Base-by-base conservation (phyloP, 2,329 filamentous ascomycete species). In the Xylariaceae sp. region DNA sequence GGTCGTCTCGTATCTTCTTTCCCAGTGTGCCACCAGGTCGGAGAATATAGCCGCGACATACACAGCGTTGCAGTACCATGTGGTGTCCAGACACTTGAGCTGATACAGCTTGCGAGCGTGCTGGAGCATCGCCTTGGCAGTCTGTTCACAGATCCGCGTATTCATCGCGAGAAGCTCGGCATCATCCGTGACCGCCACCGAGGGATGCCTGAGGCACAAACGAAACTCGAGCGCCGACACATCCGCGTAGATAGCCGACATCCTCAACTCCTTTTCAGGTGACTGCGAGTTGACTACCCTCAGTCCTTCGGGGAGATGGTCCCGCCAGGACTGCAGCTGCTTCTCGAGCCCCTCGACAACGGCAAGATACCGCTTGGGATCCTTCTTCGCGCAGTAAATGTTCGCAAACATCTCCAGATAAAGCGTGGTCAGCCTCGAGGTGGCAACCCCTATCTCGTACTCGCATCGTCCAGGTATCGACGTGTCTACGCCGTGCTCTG, bases 11-110 rank as follows among this genome's bases (percentile, higher is more conserved):
- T 83, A 82, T 35, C 87, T 80, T 52, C 86, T 82, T 69, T 90
- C 83, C 77, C 85, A 89, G 57, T 86, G 81, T 1, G 84, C 83
- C 51, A 88, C 89, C 0, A 93, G 75, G 11, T 83, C 86, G 0
- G 88, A 88, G 66, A 91, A 89, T 58, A 90, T 86, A 30, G 88
- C 88, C 49, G 87, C 84, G 10, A 89, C 80, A 68, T 89, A 90
- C 4, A 89, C 81, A 0, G 88, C 86, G 53, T 85, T 80, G 52
- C 88, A 87, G 66, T 89, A 88, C 88, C 89, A 92, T 0, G 88
- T 90, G 1, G 88, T 89, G 68, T 93, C 89, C 3, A 92, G 75
- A 50, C 84, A 85, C 68, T 88, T 89, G 59, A 86, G 77, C 65
- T 79, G 80, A 59, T 83, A 81, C 52, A 92, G 73, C 56, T 83